These are phyloP conservation scores for Phytophthora cryptogea DNA, from an alignment of 352 stramenopile genomes.

Conservation along the genomic window DNA sequence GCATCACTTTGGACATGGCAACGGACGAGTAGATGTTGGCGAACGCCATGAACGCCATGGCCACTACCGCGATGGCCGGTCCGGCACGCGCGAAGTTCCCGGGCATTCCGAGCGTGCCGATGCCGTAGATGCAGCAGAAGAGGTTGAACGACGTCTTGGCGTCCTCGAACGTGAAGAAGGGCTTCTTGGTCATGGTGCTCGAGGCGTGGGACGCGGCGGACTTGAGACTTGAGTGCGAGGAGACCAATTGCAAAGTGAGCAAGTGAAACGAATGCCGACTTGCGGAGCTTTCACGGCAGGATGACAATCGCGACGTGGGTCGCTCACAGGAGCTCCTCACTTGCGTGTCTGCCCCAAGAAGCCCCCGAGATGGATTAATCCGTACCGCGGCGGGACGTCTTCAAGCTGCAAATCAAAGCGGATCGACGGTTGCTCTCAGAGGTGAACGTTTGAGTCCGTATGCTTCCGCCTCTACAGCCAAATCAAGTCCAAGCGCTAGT, in stretches of 20 bases:
- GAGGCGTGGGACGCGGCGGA: constrained; percentile 4
- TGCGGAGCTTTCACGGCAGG: neutral
- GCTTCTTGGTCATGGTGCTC: constrained; percentile 21
- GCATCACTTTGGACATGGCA: constrained; percentile 32
- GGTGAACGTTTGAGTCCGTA: constrained; percentile 16
- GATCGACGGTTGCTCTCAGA: constrained; percentile 14
- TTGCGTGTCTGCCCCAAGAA: neutral
- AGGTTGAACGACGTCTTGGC: constrained; percentile 32
- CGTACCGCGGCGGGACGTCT: constrained; percentile 17
- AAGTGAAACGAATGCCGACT: neutral
- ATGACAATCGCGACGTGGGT: constrained; percentile 2
- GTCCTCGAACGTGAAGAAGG: constrained; percentile 28
- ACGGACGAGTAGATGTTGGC: constrained; percentile 32
- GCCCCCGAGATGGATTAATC: constrained; percentile 10
- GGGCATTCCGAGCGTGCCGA: constrained; percentile 25
- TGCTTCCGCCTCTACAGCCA: constrained; percentile 8
- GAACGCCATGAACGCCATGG: constrained; percentile 32
- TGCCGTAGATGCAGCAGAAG: constrained; percentile 27
- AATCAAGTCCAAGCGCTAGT: neutral
- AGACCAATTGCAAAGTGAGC: constrained; percentile 22
- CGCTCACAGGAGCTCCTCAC: neutral
- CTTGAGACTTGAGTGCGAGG: constrained; percentile 10
- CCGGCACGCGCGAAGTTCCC: constrained; percentile 25
- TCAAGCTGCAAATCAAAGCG: constrained; percentile 13
- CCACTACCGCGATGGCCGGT: constrained; percentile 21